A percentile compares a stretch with the other conserved stretches of the same genome.
Evolutionary conservation across 2,329 filamentous ascomycete species (phyloP).

Genomic region (Lasiodiplodia hormozganensis): DNA sequence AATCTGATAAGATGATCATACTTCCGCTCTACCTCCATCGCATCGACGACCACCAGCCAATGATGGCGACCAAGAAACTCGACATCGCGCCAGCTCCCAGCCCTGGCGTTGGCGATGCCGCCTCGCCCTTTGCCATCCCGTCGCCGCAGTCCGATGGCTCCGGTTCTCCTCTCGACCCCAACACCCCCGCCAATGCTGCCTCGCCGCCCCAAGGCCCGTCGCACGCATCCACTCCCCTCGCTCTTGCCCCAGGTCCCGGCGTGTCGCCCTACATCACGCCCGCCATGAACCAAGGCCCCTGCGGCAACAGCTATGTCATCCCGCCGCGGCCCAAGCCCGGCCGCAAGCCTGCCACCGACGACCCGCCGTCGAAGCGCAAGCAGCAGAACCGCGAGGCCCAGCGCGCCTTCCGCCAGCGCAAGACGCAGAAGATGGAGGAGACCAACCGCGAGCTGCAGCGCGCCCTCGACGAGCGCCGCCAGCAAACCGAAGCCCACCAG

Average conservation of each 20-base stretch:
- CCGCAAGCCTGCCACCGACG: conserved; percentile 91
- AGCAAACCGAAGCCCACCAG: conserved; percentile 33
- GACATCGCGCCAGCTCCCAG: conserved; percentile 28
- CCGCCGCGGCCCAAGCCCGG: conserved; percentile 68
- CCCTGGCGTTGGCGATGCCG: conserved; percentile 15
- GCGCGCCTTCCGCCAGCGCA: conserved; percentile 85
- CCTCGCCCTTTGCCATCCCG: conserved; percentile 26
- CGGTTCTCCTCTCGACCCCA: conserved; percentile 14
- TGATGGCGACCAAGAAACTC: conserved; percentile 28
- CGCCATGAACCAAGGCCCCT: conserved; percentile 38
- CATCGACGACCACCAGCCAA: conserved; percentile 19
- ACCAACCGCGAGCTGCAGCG: conserved; percentile 53
- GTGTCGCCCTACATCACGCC: conserved; percentile 24
- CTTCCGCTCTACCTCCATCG: conserved; percentile 24
- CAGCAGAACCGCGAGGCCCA: conserved; percentile 94
- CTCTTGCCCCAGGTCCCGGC: conserved; percentile 23
- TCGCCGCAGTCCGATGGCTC: conserved; percentile 25
- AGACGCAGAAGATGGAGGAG: conserved; percentile 82
- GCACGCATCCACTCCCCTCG: conserved; percentile 5
- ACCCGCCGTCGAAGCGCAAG: conserved; percentile 90
- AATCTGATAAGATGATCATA: conserved; percentile 30
- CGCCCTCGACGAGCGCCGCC: conserved; percentile 30
- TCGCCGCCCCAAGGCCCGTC: neutral
- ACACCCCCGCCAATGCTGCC: conserved; percentile 13
- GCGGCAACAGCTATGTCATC: conserved; percentile 46